Evolutionary conservation across 257 asterid species (phyloP).

Genomic region (Thymus mandschuricus): DNA sequence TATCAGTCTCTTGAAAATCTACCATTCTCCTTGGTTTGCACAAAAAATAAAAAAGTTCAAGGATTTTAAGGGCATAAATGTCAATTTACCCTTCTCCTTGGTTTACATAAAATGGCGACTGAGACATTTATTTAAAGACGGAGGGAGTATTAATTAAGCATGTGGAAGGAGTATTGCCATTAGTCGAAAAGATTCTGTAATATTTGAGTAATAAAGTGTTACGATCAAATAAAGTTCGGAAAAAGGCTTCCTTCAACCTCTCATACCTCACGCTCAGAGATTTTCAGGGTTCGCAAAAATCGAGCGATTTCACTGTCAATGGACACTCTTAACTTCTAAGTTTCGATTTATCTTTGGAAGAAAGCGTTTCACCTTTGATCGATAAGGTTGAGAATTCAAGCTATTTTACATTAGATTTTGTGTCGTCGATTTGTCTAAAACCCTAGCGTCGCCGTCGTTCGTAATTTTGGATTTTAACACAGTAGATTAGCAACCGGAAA

Average conservation of each 20-base stretch:
- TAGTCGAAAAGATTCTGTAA: too few species aligned
- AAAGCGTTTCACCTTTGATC: not conserved
- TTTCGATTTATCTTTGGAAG: slow-evolving; percentile 5
- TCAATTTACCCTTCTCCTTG: too few species aligned
- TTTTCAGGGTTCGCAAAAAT: not conserved
- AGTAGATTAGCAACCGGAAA: slow-evolving; percentile 27
- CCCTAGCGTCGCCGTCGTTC: slow-evolving; percentile 33
- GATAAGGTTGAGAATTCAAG: slow-evolving; percentile 17
- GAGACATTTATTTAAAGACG: too few species aligned
- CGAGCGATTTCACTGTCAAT: not conserved
- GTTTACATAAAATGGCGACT: too few species aligned
- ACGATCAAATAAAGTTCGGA: too few species aligned
- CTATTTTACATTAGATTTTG: not conserved
- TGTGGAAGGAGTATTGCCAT: too few species aligned
- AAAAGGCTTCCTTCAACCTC: not conserved
- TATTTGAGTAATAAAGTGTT: too few species aligned
- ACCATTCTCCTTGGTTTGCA: too few species aligned
- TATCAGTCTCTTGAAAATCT: too few species aligned
- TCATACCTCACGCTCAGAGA: not conserved
- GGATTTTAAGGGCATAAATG: too few species aligned
- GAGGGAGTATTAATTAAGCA: too few species aligned
- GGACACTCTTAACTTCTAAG: not conserved
- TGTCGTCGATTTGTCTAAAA: slow-evolving; percentile 12
- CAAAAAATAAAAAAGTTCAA: too few species aligned
- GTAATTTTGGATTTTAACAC: slow-evolving; percentile 27